Conservation (phyloP, 2,329 filamentous ascomycete species). For the Talaromyces piceae region DNA sequence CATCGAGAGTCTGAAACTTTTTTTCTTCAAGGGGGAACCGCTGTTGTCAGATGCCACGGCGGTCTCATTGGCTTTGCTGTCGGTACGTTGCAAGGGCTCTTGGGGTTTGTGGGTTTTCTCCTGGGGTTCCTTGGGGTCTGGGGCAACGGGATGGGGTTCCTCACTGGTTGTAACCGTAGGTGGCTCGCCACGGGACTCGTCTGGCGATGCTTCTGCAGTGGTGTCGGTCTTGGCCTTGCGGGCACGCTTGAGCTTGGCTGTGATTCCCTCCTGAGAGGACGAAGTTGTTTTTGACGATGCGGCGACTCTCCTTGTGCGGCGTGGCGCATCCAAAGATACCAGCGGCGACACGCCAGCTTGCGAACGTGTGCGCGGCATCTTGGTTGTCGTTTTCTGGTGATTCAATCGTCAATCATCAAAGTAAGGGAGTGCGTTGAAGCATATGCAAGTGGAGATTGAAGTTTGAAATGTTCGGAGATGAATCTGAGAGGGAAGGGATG, state of each 20-base stretch:
- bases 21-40: background rate
- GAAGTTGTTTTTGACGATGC: slow-evolving; percentile 1
- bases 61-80: background rate
- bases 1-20: background rate
- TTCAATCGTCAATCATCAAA: slow-evolving; percentile 2
- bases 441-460: background rate
- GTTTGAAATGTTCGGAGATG: no score
- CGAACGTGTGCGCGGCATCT: slow-evolving; percentile 9
- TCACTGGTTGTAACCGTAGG: slow-evolving; percentile 3
- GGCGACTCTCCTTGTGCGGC: slow-evolving; percentile 1
- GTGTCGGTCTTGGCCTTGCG: slow-evolving; percentile 18
- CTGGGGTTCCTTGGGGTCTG: background rate
- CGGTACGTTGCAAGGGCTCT: background rate
- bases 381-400: no score
- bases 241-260: slow-evolving; percentile 19
- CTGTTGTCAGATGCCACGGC: background rate
- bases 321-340: slow-evolving; percentile 5
- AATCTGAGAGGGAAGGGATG: background rate
- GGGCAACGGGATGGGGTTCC: slow-evolving; percentile 1
- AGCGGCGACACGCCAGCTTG: slow-evolving; percentile 8
- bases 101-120: background rate
- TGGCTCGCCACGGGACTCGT: background rate
- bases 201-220: slow-evolving; percentile 7
- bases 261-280: slow-evolving; percentile 9
- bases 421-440: background rate